Evolutionary conservation across 495 filamentous ascomycete genomes (phyloP), one percentile per base, ranked within the genome.

Genomic region (Penicillium dipodomyicola): DNA sequence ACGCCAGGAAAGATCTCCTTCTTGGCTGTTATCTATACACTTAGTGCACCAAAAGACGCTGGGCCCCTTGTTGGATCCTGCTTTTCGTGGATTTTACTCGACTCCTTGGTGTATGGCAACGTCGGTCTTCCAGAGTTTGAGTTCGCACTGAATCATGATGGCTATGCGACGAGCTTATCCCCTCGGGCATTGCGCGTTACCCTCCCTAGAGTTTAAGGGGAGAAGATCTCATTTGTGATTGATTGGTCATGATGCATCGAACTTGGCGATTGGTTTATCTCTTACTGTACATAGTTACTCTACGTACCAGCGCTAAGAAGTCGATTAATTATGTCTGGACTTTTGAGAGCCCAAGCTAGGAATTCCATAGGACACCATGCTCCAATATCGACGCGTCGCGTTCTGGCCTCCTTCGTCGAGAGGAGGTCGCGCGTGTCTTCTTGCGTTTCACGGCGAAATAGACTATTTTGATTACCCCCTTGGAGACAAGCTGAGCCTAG

Each of bases 81-180:
- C 29, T 55, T 56, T 25, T 62, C 63, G 3, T 75, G 70, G 72
- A 49, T 54, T 10, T 27, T 51, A 5, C 57, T 70, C 10, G 76
- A 76, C 54, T 52, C 53, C 1, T 27, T 56, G 5, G 53, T 66
- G 6, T 78, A 75, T 55, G 72, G 71, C 1, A 60, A 57, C 45
- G 49, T 73, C 17, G 69, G 67, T 2, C n/a, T 75, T 3, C 73
- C 77, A 61, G 73, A 79, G 15, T 75, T 77, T 61, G 65, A 74
- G 8, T 70, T 79, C 49, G 51, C 68, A 5, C 6, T 78, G 50
- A 60, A 71, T 59, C 45, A 62, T 5, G 40, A 59, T 32, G 70
- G 71, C 2, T 14, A 55, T 44, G 76, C 63, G 0, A 42, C 65
- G 19, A 57, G 60, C 23, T 49, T 77, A 3, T 67, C 64, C 8